These are phyloP conservation scores for Endocladia muricata DNA, from an alignment of 31 red algal genomes.

Conservation along the genomic window DNA sequence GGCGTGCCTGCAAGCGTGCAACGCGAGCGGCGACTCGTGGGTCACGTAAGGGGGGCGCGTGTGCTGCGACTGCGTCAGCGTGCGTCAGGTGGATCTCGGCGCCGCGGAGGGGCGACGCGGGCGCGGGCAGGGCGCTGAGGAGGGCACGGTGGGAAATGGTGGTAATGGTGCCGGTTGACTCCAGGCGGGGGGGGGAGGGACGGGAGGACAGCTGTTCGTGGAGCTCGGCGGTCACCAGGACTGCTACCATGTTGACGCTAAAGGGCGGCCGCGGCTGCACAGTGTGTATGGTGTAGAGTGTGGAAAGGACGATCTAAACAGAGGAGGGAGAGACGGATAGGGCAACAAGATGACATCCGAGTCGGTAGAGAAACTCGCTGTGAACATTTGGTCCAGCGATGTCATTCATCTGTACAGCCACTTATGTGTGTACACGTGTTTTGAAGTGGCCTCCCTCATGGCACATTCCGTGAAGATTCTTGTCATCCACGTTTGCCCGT, in stretches of 20 bases:
- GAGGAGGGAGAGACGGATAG: background rate
- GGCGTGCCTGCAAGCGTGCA: slow-evolving; percentile 12
- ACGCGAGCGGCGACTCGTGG: background rate
- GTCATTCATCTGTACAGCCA: background rate
- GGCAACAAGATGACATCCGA: background rate
- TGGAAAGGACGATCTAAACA: background rate
- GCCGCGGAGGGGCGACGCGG: no score
- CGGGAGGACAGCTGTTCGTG: background rate
- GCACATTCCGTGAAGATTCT: background rate
- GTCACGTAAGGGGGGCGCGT: background rate
- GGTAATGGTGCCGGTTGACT: background rate
- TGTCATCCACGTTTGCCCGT: no score
- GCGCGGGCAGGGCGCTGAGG: background rate
- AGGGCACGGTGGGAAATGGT: slow-evolving; percentile 1
- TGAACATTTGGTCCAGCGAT: background rate
- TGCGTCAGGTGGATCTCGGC: no score
- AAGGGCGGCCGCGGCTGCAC: background rate
- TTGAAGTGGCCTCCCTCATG: background rate
- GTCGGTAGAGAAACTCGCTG: background rate
- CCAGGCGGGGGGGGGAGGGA: background rate
- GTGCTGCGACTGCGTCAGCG: background rate
- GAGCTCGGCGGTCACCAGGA: background rate
- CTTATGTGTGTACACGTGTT: background rate
- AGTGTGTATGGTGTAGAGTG: background rate
- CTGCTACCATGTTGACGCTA: background rate